These are phyloP conservation scores for Climacium dendroides DNA, from an alignment of 225 moss, liverwort and hornwort genomes.

Conservation along the genomic window DNA sequence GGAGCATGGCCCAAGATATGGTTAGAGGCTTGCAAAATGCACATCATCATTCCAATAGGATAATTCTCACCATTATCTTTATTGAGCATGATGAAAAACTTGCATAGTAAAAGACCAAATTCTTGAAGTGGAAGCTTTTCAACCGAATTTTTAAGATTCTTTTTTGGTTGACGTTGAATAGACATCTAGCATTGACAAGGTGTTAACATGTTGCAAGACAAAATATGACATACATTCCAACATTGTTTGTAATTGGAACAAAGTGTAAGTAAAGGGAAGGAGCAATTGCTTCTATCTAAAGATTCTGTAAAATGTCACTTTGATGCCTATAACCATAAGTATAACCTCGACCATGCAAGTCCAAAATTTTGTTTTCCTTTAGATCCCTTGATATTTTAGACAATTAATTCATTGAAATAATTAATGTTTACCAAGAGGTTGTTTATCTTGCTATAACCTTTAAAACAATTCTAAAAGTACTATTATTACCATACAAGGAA, in stretches of 20 bases:
- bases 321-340: not conserved
- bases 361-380: not conserved
- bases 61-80: not conserved
- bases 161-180: not conserved
- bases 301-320: not conserved
- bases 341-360: fast-evolving
- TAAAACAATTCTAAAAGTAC: not conserved
- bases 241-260: not conserved
- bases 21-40: not conserved
- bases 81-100: not conserved
- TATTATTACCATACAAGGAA: not conserved
- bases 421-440: not conserved
- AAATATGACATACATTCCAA: not conserved
- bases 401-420: not conserved
- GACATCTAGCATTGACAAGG: not conserved
- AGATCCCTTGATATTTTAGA: not conserved
- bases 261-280: not conserved
- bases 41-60: not conserved
- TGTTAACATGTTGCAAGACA: not conserved
- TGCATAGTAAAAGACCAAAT: not conserved
- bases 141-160: too few relatives aligned
- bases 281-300: not conserved
- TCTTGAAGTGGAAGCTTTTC: not conserved
- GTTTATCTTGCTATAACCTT: not conserved
- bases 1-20: not conserved